Evolutionary conservation across 306 rosid genomes (phyloP).

Genomic region (Amphicarpaea edgeworthii): DNA sequence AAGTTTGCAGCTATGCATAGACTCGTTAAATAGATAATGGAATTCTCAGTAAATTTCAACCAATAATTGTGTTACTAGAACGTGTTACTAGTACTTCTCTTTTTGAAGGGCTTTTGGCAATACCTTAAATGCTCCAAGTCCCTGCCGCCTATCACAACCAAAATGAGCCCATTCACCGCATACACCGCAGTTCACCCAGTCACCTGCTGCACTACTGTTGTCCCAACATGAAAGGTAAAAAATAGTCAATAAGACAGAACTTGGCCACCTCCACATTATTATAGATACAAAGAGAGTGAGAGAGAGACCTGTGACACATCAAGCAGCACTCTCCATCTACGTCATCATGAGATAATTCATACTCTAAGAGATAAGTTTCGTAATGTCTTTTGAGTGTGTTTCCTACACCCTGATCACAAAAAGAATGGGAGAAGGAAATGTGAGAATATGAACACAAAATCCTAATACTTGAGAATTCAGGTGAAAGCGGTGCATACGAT

Average conservation of each 20-base stretch:
- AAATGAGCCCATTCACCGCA: conserved; percentile 99
- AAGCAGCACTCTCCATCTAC: conserved; percentile 99
- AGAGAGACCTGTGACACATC: conserved; percentile 58
- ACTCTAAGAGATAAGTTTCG: conserved; percentile 91
- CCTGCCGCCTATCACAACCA: conserved; percentile 95
- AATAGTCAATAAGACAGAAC: conserved; percentile 33
- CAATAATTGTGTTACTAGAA: background rate
- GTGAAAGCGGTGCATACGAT: background rate
- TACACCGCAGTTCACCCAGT: conserved; percentile 96
- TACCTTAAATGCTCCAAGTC: conserved; percentile 98
- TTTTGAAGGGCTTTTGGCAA: conserved; percentile 19
- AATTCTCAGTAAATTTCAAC: background rate
- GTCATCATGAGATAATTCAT: conserved; percentile 94
- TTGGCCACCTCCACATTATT: background rate
- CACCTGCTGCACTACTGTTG: conserved; percentile 97
- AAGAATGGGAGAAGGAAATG: conserved; percentile 18
- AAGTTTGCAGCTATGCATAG: background rate
- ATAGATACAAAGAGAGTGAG: background rate
- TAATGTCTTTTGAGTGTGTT: conserved; percentile 94
- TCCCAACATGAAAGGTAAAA: conserved; percentile 32
- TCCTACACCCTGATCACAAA: conserved; percentile 86
- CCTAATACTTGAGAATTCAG: background rate
- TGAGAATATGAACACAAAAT: background rate
- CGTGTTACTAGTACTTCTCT: background rate
- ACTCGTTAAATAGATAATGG: background rate